These are phyloP conservation scores for Trametes pubescens DNA, from an alignment of 1,284 basidiomycete species.

Conservation along the genomic window DNA sequence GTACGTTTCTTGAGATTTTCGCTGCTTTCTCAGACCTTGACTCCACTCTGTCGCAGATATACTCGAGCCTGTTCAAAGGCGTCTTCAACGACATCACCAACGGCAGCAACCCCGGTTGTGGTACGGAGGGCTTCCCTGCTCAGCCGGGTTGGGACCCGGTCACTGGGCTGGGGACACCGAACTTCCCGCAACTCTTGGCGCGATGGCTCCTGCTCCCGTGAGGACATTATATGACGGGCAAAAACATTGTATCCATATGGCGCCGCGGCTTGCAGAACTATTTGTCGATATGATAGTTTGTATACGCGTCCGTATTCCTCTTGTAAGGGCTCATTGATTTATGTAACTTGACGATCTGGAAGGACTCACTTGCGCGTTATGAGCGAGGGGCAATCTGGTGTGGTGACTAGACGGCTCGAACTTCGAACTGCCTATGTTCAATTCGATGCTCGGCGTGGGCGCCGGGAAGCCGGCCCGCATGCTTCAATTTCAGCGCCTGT, in stretches of 20 bases:
- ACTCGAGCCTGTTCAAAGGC: constrained; percentile 45
- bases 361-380: too few species aligned
- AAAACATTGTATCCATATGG: background rate
- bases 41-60: constrained; percentile 43
- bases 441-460: background rate
- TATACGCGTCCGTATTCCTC: background rate
- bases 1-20: constrained; percentile 45
- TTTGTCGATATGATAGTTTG: background rate
- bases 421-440: background rate
- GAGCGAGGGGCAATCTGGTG: too few species aligned
- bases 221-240: background rate
- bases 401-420: background rate
- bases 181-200: constrained; percentile 34
- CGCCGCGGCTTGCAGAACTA: background rate
- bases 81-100: constrained; percentile 58
- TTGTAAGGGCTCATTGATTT: too few species aligned
- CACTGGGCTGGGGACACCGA: constrained; percentile 44
- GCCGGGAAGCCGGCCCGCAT: background rate
- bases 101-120: constrained; percentile 54
- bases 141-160: constrained; percentile 65
- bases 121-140: constrained; percentile 53
- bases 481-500: background rate
- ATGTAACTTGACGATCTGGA: too few species aligned
- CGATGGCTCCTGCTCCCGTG: constrained; percentile 27
- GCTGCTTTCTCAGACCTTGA: background rate